Conservation (phyloP, 2,329 filamentous ascomycete genomes). For the Didymella lethalis region DNA sequence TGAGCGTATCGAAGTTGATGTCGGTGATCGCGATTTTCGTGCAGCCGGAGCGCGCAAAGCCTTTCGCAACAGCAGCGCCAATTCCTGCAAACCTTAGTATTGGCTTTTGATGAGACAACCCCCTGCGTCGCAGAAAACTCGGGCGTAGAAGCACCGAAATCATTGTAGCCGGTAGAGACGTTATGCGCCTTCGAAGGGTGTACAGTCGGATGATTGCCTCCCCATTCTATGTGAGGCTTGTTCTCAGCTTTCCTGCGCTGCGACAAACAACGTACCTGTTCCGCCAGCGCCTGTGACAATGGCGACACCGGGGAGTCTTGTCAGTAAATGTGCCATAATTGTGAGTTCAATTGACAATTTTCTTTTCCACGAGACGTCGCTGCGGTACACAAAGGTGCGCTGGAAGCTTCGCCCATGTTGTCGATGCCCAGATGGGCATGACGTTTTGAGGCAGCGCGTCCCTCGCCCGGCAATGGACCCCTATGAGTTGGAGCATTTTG, state of each 20-base stretch:
- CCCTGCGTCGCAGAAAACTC: background rate
- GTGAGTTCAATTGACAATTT: background rate
- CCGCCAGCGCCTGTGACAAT: slow-evolving; percentile 48
- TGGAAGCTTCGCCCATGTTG: background rate
- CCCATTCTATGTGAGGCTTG: background rate
- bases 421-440: background rate
- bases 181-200: background rate
- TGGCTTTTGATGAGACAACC: background rate
- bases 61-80: slow-evolving; percentile 61
- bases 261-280: slow-evolving; percentile 34
- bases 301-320: slow-evolving; percentile 40
- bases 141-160: background rate
- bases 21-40: slow-evolving; percentile 64
- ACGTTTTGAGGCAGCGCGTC: slow-evolving; percentile 5
- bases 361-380: background rate
- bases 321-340: slow-evolving; percentile 15
- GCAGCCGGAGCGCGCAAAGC: slow-evolving; percentile 61
- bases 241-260: no score
- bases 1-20: slow-evolving; percentile 53
- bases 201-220: no score
- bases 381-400: no score
- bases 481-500: slow-evolving; percentile 5
- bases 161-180: background rate
- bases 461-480: background rate
- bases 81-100: slow-evolving; percentile 56